Evolutionary conservation across 2,329 filamentous ascomycete genomes (phyloP), one percentile per base, ranked within the genome.

Genomic region (Cytospora schulzeri): DNA sequence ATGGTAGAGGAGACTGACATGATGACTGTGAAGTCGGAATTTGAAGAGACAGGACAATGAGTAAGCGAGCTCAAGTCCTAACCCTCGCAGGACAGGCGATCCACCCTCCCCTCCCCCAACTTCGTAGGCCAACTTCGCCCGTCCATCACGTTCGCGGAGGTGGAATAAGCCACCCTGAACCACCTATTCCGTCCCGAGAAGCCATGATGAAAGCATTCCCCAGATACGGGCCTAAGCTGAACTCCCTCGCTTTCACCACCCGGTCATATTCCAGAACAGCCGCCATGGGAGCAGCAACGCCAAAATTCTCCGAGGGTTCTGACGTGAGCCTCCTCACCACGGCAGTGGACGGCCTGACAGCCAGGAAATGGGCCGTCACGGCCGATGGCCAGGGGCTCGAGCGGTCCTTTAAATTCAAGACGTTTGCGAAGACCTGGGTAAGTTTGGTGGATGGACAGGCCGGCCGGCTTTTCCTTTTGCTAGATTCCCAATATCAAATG

Each of bases 401-500:
- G 75, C 79, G 87, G 60, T 79, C 76, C 62, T 88, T 89, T 72
- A 84, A 79, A 71, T 90, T 90, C 71, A 87, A 86, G 76, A 87
- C 80, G 1, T 90, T 89, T 73, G 80, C 83, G 41, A 88, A 86
- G 77, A 85, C 85, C 9, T 89, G 87, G 87, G 85, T 88, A 68
- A 66, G 82, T 79, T 15, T 14, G 12, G 41, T 22, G 24, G 28
- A 22, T 57, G 35, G 7, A 48, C 41, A 29, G 24, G 12, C 12
- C 19, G 38, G 65, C 61, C 24, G 29, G 29, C 57, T 35, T 51
- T 66, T 14, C 12, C 33, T 19, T 14, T 28, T 19, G 12, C 17
- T 29, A n/a, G n/a, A n/a, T 26, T 57, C 8, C 24, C 62, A 17
- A 4, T 14, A 11, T n/a, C 35, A 55, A 17, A 48, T 8, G 17